phyloP scores from a whole-genome alignment of 2,329 filamentous ascomycete species.

The Fusarium cicatricum region DNA sequence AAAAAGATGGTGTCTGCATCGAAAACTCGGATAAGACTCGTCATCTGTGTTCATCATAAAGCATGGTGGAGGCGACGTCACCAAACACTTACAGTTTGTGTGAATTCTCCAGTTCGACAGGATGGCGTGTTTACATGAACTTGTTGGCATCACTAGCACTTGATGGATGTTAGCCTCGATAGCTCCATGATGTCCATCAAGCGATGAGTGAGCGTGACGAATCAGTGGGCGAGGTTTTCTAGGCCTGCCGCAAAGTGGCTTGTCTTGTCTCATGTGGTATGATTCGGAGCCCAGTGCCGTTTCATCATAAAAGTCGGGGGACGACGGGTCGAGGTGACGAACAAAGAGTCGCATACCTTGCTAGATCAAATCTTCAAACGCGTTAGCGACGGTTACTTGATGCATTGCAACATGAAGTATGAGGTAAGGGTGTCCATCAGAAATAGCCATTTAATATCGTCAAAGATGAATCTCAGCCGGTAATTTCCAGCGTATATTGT shows the following conservation, averaged over 20 bases:
- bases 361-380: constrained; percentile 27
- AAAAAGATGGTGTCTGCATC: constrained; percentile 72
- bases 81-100: constrained; percentile 27
- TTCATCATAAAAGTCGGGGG: constrained; percentile 72
- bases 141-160: constrained; percentile 22
- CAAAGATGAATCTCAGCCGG: constrained; percentile 82
- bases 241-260: constrained; percentile 97
- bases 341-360: constrained; percentile 46
- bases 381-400: constrained; percentile 45
- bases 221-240: constrained; percentile 99
- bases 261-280: constrained; percentile 74
- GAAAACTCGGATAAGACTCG: constrained; percentile 80
- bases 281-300: constrained; percentile 96
- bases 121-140: not conserved
- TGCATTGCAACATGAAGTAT: constrained; percentile 13
- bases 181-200: constrained; percentile 15
- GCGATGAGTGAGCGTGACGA: constrained; percentile 24
- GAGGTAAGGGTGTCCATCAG: constrained; percentile 63
- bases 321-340: constrained; percentile 18
- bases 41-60: constrained; percentile 68
- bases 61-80: constrained; percentile 31
- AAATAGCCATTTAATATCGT: constrained; percentile 87
- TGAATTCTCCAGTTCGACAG: not conserved
- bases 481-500: constrained; percentile 90
- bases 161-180: constrained; percentile 34